A percentile compares a stretch with the other conserved stretches of the same genome.
Evolutionary conservation across 768 basidiomycete species (phyloP).

Genomic region (Leccinum olivaceopallidum): DNA sequence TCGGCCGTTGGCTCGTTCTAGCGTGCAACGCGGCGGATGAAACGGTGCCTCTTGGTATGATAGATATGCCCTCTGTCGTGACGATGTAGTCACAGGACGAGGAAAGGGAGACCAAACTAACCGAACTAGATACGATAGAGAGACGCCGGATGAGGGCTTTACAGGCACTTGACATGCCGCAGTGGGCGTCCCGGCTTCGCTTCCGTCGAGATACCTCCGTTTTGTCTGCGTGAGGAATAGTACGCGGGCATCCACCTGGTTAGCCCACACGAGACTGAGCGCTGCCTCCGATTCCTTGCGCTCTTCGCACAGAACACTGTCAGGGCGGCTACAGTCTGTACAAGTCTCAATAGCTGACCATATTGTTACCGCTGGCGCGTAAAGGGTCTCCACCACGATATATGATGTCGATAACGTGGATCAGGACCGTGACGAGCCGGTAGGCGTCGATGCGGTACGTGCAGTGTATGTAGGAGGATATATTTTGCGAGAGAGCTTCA

Average conservation of each 20-base stretch:
- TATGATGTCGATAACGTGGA: slow-evolving; percentile 87
- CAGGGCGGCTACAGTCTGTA: slow-evolving; percentile 72
- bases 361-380: slow-evolving; percentile 11
- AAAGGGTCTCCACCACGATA: slow-evolving; percentile 28
- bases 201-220: slow-evolving; percentile 54
- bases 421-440: slow-evolving; percentile 58
- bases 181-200: slow-evolving; percentile 13
- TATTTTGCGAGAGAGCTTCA: slow-evolving; percentile 72
- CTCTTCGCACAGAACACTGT: slow-evolving; percentile 55
- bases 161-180: slow-evolving; percentile 2
- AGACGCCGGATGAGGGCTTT: slow-evolving; percentile 60
- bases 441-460: slow-evolving; percentile 61
- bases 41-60: slow-evolving; percentile 27
- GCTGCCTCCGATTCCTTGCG: slow-evolving; percentile 66
- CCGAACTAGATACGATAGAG: slow-evolving; percentile 76
- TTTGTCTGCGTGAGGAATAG: too few relatives aligned
- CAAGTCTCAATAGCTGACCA: slow-evolving; percentile 67
- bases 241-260: slow-evolving; percentile 64
- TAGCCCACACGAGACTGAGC: slow-evolving; percentile 91
- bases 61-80: slow-evolving; percentile 55
- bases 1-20: slow-evolving; percentile 6
- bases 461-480: slow-evolving; percentile 69
- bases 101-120: slow-evolving; percentile 38
- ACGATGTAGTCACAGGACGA: slow-evolving; percentile 77
- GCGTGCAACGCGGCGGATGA: slow-evolving; percentile 5